Percentiles rank a stretch among this genome's conserved stretches.
These are phyloP conservation scores for Candida boleticola DNA, from an alignment of 805 yeast genomes.

Conservation along the genomic window DNA sequence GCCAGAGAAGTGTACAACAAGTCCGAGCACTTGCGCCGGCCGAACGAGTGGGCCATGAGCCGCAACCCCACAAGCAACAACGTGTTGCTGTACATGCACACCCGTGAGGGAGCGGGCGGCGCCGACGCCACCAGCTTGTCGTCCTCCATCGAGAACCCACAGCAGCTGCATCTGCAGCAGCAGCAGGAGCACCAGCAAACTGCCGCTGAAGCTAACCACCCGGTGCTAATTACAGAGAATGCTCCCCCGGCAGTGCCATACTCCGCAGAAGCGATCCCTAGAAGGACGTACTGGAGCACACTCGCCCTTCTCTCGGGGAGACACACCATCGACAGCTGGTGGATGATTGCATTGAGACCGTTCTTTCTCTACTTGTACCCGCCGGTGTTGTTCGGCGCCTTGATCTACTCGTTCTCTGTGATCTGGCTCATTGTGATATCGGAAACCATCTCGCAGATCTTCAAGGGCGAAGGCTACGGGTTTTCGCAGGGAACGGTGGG, in stretches of 20 bases:
- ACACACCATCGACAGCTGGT: conserved; percentile 48
- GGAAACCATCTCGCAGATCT: conserved; percentile 52
- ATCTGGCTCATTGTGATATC: conserved; percentile 65
- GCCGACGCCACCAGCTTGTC: conserved; percentile 13
- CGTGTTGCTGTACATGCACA: conserved; percentile 3
- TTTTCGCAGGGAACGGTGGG: conserved; percentile 49
- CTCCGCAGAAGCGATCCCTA: neutral
- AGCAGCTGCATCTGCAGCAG: neutral
- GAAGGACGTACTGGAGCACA: conserved; percentile 24
- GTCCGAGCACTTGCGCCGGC: conserved; percentile 23
- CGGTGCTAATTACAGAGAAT: neutral
- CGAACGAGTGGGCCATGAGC: conserved; percentile 27
- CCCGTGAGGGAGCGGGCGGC: too few relatives aligned
- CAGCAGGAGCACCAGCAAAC: neutral
- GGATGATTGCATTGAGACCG: conserved; percentile 56
- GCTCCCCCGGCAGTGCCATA: neutral
- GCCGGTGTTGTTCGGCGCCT: conserved; percentile 47
- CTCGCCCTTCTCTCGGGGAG: conserved; percentile 49
- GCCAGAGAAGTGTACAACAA: conserved; percentile 37
- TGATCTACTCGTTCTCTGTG: conserved; percentile 55
- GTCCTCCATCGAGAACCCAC: conserved; percentile 11
- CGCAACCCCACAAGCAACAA: conserved; percentile 13
- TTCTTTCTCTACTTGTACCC: conserved; percentile 52
- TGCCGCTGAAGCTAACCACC: neutral
- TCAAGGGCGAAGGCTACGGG: conserved; percentile 42